Percentiles rank a stretch among this genome's conserved stretches.
Evolutionary conservation across 768 basidiomycete species (phyloP).

Genomic region (Kwoniella dejecticola): DNA sequence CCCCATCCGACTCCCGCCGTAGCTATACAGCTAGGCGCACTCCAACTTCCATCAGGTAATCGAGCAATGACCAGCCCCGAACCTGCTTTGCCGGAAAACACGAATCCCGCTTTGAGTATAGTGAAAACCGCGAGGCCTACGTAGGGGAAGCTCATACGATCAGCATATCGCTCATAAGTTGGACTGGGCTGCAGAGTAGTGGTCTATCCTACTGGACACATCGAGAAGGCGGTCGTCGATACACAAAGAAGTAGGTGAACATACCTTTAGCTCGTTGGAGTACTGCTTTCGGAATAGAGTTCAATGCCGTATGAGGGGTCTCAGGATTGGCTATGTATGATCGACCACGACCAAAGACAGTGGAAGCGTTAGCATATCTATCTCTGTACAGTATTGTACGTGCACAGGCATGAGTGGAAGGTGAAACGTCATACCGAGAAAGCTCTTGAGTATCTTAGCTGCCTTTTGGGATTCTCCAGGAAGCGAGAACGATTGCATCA

Average conservation of each 20-base stretch:
- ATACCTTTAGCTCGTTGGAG: slow-evolving; percentile 83
- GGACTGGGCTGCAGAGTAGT: no score
- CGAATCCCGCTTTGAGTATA: slow-evolving; percentile 83
- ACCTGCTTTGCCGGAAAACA: slow-evolving; percentile 92
- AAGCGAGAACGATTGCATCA: slow-evolving; percentile 77
- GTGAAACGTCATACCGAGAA: slow-evolving; percentile 73
- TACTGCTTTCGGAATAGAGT: slow-evolving; percentile 89
- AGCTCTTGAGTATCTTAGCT: slow-evolving; percentile 83
- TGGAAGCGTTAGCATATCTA: neutral
- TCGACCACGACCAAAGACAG: neutral
- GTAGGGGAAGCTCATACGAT: neutral
- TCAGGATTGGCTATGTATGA: slow-evolving; percentile 72
- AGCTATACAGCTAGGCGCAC: slow-evolving; percentile 93
- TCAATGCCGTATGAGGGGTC: slow-evolving; percentile 84
- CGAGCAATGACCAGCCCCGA: slow-evolving; percentile 90
- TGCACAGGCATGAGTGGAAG: no score
- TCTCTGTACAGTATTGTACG: no score
- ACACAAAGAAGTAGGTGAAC: no score
- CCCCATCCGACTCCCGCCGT: slow-evolving; percentile 71
- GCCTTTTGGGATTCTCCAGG: slow-evolving; percentile 94
- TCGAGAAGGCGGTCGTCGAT: no score
- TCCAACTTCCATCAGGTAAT: slow-evolving; percentile 93
- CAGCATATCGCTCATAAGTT: neutral
- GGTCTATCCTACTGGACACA: neutral
- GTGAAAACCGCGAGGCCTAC: slow-evolving; percentile 91